Percentiles rank a stretch among this genome's conserved stretches.
These are phyloP conservation scores for Nicotiana sylvestris DNA, from an alignment of 257 asterid genomes.

Conservation along the genomic window DNA sequence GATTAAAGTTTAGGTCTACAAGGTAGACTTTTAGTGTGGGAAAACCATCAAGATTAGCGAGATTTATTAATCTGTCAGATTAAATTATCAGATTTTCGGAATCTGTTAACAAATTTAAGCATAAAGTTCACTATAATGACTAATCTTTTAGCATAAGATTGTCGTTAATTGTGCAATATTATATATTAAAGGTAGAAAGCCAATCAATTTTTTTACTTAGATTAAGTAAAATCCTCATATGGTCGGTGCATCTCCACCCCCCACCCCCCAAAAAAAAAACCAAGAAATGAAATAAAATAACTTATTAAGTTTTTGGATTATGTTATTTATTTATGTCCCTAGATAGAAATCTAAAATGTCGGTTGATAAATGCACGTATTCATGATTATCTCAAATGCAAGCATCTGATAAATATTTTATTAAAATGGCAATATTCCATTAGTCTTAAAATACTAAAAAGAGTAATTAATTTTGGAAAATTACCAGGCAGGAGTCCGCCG, in stretches of 20 bases:
- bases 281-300: background rate
- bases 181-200: background rate
- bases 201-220: background rate
- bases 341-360: background rate
- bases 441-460: background rate
- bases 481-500: slow-evolving; percentile 93
- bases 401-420: background rate
- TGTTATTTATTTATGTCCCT: background rate
- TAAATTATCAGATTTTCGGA: background rate
- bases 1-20: background rate
- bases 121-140: background rate
- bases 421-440: background rate
- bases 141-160: background rate
- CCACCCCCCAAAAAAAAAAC: background rate
- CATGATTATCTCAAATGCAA: background rate
- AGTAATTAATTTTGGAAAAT: background rate
- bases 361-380: background rate
- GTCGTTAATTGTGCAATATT: background rate
- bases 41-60: background rate
- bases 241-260: background rate
- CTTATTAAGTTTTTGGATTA: background rate
- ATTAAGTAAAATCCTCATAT: background rate
- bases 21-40: background rate
- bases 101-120: background rate
- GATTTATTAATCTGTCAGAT: background rate